phyloP scores from a whole-genome alignment of 2,329 filamentous ascomycete genomes.

The Paecilomyces formosus region DNA sequence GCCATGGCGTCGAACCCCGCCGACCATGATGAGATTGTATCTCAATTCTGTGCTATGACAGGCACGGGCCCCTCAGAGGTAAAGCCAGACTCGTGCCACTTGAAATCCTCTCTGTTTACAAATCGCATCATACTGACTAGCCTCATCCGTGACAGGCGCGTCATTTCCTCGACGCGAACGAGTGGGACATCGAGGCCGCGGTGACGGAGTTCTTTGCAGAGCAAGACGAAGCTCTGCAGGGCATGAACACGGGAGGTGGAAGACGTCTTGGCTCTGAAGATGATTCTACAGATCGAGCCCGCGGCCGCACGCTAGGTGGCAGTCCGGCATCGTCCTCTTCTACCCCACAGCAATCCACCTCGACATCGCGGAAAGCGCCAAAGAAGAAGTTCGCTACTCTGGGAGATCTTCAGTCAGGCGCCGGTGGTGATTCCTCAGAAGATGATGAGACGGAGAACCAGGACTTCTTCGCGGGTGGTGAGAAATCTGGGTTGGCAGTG shows the following conservation, averaged over 20 bases:
- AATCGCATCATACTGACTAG: neutral
- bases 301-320: constrained; percentile 27
- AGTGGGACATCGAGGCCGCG: constrained; percentile 60
- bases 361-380: constrained; percentile 18
- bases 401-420: constrained; percentile 33
- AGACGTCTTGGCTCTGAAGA: constrained; percentile 14
- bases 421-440: constrained; percentile 36
- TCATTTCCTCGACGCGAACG: constrained; percentile 56
- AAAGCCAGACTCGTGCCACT: constrained; percentile 9
- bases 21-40: constrained; percentile 37
- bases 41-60: constrained; percentile 52
- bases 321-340: constrained; percentile 20
- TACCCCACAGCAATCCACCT: constrained; percentile 21
- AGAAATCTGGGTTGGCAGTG: constrained; percentile 61
- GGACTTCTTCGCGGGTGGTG: constrained; percentile 58
- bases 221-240: constrained; percentile 32
- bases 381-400: constrained; percentile 43
- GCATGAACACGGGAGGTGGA: constrained; percentile 19
- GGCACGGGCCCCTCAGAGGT: constrained; percentile 44
- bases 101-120: neutral
- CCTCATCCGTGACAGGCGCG: constrained; percentile 49
- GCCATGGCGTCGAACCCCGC: constrained; percentile 27
- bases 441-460: constrained; percentile 47
- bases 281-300: constrained; percentile 12
- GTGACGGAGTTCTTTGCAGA: constrained; percentile 54